A percentile compares a stretch with the other conserved stretches of the same genome.
phyloP scores from a whole-genome alignment of 495 filamentous ascomycete species.

The Rostrohypoxylon terebratum region DNA sequence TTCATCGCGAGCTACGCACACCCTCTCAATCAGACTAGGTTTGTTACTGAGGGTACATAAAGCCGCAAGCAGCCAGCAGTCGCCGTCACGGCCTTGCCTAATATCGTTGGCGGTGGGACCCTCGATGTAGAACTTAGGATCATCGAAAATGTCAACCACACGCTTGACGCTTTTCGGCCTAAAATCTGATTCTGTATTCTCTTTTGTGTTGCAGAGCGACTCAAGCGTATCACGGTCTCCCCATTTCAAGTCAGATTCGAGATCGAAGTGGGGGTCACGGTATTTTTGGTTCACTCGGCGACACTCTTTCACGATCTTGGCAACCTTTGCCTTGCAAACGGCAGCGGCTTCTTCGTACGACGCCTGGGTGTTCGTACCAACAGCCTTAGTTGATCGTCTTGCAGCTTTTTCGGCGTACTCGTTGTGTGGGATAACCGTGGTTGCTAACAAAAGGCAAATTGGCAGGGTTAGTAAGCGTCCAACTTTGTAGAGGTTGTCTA shows the following conservation, averaged over 20 bases:
- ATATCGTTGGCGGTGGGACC: slow-evolving; percentile 86
- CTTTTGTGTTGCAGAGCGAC: slow-evolving; percentile 62
- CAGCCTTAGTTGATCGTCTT: slow-evolving; percentile 64
- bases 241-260: slow-evolving; percentile 81
- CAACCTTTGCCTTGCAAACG: slow-evolving; percentile 78
- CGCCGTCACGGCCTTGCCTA: slow-evolving; percentile 80
- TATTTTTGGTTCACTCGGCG: slow-evolving; percentile 89
- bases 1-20: slow-evolving; percentile 87
- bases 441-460: slow-evolving; percentile 60
- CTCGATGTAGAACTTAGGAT: slow-evolving; percentile 86
- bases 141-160: slow-evolving; percentile 85
- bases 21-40: slow-evolving; percentile 76
- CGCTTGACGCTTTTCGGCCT: slow-evolving; percentile 73
- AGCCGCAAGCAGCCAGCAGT: slow-evolving; percentile 94
- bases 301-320: slow-evolving; percentile 85
- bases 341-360: slow-evolving; percentile 79
- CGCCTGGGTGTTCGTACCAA: slow-evolving; percentile 58
- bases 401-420: slow-evolving; percentile 74
- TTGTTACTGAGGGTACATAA: slow-evolving; percentile 87
- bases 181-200: slow-evolving; percentile 49
- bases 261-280: slow-evolving; percentile 87
- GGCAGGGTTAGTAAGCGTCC: not conserved
- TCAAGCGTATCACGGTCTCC: slow-evolving; percentile 70
- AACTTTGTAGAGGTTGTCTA: not conserved
- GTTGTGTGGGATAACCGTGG: slow-evolving; percentile 79